Conservation (phyloP, 1,139 yeast genomes). For the Scheffersomyces illinoinensis region DNA sequence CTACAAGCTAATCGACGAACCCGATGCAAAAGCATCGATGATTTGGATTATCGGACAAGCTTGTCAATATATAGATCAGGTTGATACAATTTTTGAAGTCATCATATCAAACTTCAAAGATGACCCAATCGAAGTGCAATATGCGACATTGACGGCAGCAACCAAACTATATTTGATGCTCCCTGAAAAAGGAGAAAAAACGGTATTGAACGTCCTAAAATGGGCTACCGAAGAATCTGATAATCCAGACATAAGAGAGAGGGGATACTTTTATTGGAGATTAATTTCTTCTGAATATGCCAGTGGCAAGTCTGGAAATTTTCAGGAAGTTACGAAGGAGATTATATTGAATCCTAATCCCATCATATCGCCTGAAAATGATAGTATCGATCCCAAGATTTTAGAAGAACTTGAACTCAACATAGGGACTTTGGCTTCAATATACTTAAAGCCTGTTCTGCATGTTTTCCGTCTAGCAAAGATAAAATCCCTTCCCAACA, state of each 20-base stretch:
- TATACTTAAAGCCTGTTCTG: slow-evolving; percentile 79
- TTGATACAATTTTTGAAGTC: slow-evolving; percentile 47
- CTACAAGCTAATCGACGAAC: slow-evolving; percentile 60
- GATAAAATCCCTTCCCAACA: slow-evolving; percentile 50
- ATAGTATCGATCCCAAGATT: slow-evolving; percentile 66
- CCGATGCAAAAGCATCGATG: slow-evolving; percentile 77
- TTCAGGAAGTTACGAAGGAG: slow-evolving; percentile 48
- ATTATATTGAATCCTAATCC: slow-evolving; percentile 66
- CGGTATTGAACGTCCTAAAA: slow-evolving; percentile 62
- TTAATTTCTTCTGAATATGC: slow-evolving; percentile 54
- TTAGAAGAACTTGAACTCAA: slow-evolving; percentile 81
- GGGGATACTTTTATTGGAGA: slow-evolving; percentile 88
- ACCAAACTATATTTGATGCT: slow-evolving; percentile 64
- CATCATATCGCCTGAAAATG: slow-evolving; percentile 64
- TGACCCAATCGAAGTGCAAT: slow-evolving; percentile 73
- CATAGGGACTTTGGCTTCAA: slow-evolving; percentile 80
- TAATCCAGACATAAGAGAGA: slow-evolving; percentile 79
- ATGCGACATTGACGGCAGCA: slow-evolving; percentile 70
- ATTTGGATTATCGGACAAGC: slow-evolving; percentile 86
- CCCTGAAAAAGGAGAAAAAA: slow-evolving; percentile 56
- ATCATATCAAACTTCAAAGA: slow-evolving; percentile 52
- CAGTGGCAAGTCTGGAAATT: slow-evolving; percentile 19
- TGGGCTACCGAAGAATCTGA: slow-evolving; percentile 74
- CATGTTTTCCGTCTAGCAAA: slow-evolving; percentile 75
- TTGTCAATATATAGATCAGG: slow-evolving; percentile 49